A percentile compares a stretch with the other conserved stretches of the same genome.
Evolutionary conservation across 208 protist genomes (phyloP).

Genomic region (Trypanosoma theileri): DNA sequence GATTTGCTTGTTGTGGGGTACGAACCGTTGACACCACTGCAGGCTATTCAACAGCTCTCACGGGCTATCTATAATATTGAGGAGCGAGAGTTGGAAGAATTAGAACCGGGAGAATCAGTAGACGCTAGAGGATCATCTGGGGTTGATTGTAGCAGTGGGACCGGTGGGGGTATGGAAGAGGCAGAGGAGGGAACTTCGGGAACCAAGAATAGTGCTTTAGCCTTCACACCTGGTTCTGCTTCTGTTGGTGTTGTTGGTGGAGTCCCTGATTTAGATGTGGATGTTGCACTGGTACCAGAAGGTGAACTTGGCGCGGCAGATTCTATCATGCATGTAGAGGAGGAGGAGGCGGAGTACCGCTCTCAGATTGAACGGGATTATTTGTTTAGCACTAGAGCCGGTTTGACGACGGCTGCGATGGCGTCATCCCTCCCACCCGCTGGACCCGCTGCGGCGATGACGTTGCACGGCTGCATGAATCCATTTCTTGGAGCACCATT

Average conservation of each 20-base stretch:
- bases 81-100: constrained; percentile 34
- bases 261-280: not conserved
- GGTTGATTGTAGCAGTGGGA: not conserved
- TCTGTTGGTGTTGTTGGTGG: no score
- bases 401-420: constrained; percentile 15
- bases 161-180: not conserved
- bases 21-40: constrained; percentile 58
- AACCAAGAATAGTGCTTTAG: not conserved
- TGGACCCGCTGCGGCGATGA: constrained; percentile 4
- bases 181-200: constrained; percentile 5
- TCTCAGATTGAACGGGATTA: constrained; percentile 83
- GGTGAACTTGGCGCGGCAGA: constrained; percentile 12
- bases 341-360: constrained; percentile 72
- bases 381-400: constrained; percentile 58
- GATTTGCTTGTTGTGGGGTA: constrained; percentile 79
- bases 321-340: constrained; percentile 44
- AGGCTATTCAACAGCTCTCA: constrained; percentile 70
- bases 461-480: constrained; percentile 13
- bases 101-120: constrained; percentile 13
- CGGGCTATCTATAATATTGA: constrained; percentile 56
- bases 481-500: not conserved
- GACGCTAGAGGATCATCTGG: not conserved
- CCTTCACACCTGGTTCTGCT: no score
- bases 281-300: constrained; percentile 1
- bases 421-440: not conserved